These are phyloP conservation scores for Wickerhamomyces sp. DNA, from an alignment of 1,139 yeast genomes.

Conservation along the genomic window DNA sequence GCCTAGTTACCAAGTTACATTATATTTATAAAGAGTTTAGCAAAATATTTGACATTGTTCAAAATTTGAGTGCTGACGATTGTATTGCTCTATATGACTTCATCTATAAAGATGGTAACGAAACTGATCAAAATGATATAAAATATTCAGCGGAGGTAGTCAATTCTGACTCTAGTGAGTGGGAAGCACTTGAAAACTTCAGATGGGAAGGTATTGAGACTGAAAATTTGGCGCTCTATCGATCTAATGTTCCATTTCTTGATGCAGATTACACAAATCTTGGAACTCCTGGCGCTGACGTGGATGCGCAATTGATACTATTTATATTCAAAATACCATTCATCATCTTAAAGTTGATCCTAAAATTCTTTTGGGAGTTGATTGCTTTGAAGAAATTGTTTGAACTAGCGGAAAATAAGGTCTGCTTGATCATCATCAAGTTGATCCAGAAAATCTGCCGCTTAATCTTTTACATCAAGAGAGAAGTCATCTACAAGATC, in stretches of 20 bases:
- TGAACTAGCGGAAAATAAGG: slow-evolving; percentile 7
- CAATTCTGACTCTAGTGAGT: neutral
- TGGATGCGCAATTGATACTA: slow-evolving; percentile 4
- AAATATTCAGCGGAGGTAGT: neutral
- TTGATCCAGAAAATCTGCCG: slow-evolving; percentile 6
- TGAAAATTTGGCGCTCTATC: too few relatives aligned
- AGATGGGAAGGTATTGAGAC: too few relatives aligned
- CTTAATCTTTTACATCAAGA: slow-evolving; percentile 3
- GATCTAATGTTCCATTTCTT: slow-evolving; percentile 8
- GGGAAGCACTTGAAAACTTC: neutral
- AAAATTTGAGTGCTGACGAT: slow-evolving; percentile 5
- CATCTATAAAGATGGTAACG: too few relatives aligned
- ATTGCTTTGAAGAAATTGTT: slow-evolving; percentile 6
- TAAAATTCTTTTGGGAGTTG: slow-evolving; percentile 9
- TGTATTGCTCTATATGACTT: slow-evolving; percentile 9
- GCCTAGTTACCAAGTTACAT: slow-evolving; percentile 5
- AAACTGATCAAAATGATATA: neutral
- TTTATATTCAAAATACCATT: slow-evolving; percentile 5
- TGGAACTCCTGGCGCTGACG: too few relatives aligned
- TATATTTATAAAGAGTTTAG: slow-evolving; percentile 5
- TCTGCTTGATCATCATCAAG: slow-evolving; percentile 5
- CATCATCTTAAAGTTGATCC: slow-evolving; percentile 7
- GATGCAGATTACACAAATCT: slow-evolving; percentile 2
- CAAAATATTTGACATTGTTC: slow-evolving; percentile 4
- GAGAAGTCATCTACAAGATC: slow-evolving; percentile 1